These are phyloP conservation scores for Penicillium sp. DNA, from an alignment of 2,329 filamentous ascomycete species.

Conservation along the genomic window DNA sequence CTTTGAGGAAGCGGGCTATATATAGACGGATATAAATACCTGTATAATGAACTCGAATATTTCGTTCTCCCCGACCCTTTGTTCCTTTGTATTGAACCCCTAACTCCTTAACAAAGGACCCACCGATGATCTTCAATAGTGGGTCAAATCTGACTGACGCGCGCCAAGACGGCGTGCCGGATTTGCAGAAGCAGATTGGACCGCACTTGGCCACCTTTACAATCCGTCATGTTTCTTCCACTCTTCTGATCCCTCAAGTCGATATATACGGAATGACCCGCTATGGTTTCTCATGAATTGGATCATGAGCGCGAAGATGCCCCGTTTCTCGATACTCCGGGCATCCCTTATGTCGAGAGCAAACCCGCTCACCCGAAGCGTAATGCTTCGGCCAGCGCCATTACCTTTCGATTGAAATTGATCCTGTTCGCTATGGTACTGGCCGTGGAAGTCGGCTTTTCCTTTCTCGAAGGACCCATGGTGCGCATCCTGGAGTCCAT, in stretches of 20 bases:
- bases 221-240: not conserved
- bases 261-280: conserved; percentile 19
- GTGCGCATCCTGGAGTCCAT: conserved; percentile 49
- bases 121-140: not conserved
- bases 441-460: conserved; percentile 43
- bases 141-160: not conserved
- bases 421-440: conserved; percentile 42
- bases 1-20: conserved; percentile 69
- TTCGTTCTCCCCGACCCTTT: too few species aligned
- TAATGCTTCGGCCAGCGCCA: conserved; percentile 20
- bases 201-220: not conserved
- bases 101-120: not conserved
- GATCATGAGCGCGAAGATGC: conserved; percentile 31
- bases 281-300: conserved; percentile 24
- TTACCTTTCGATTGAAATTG: conserved; percentile 37
- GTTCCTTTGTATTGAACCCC: not conserved
- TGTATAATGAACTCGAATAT: not conserved
- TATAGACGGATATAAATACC: not conserved
- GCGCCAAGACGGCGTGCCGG: conserved; percentile 15
- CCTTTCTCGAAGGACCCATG: conserved; percentile 43
- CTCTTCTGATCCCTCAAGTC: not conserved
- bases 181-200: conserved; percentile 20
- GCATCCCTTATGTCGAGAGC: conserved; percentile 1
- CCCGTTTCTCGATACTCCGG: conserved; percentile 27
- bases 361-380: not conserved